Evolutionary conservation across 208 protist species (phyloP).

Genomic region (Naegleria fowleri): DNA sequence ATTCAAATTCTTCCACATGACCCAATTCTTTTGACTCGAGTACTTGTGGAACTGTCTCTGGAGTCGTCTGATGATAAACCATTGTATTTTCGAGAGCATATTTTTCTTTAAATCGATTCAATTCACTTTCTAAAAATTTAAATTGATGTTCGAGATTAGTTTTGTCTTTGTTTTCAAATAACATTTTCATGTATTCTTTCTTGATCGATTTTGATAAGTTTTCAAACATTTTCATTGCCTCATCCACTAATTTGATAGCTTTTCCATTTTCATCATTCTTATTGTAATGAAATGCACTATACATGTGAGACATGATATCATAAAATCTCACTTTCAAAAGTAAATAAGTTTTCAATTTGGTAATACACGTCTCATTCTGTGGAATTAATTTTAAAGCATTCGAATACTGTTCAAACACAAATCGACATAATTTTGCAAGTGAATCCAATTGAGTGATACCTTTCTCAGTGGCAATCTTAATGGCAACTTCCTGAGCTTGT

Average conservation of each 20-base stretch:
- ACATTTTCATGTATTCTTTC: background rate
- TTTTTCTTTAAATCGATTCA: background rate
- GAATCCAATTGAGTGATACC: background rate
- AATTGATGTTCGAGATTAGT: background rate
- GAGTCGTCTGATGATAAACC: background rate
- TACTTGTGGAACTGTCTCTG: background rate
- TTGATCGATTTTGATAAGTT: background rate
- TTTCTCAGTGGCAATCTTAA: background rate
- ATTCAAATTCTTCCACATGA: background rate
- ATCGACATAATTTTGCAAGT: background rate
- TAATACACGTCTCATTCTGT: background rate
- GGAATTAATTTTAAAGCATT: background rate
- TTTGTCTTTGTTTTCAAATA: background rate
- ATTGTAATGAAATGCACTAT: background rate
- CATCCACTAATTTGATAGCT: background rate
- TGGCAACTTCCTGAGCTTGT: background rate
- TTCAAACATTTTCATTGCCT: background rate
- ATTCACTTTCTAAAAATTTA: background rate
- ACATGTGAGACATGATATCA: background rate
- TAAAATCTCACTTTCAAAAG: background rate
- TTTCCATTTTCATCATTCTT: slow-evolving; percentile 7
- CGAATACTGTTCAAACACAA: background rate
- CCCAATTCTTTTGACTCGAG: background rate
- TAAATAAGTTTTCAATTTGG: background rate
- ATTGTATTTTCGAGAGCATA: background rate